These are phyloP conservation scores for Tylopilus sp. DNA, from an alignment of 768 basidiomycete species.

Conservation along the genomic window DNA sequence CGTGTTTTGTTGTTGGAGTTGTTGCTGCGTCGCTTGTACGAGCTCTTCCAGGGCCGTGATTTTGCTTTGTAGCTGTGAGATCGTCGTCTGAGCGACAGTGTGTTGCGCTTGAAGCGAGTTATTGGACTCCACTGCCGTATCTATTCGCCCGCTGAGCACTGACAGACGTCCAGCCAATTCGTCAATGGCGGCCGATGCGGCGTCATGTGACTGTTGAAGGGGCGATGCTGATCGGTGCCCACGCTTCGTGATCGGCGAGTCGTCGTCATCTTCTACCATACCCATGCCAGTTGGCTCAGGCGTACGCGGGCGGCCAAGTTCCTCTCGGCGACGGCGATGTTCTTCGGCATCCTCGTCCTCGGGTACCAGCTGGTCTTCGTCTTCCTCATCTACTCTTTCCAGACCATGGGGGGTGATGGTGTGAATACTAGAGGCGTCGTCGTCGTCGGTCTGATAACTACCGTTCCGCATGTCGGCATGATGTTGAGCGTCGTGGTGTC, in stretches of 20 bases:
- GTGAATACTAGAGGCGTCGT: constrained; percentile 66
- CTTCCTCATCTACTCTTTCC: constrained; percentile 72
- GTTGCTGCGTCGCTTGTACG: constrained; percentile 48
- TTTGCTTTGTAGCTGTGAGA: constrained; percentile 63
- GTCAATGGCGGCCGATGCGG: constrained; percentile 39
- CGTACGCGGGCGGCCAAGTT: constrained; percentile 70
- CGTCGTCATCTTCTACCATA: constrained; percentile 45
- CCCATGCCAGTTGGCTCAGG: constrained; percentile 73
- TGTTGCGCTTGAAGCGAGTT: constrained; percentile 76
- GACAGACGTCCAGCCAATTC: constrained; percentile 63
- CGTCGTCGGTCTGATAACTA: constrained; percentile 51
- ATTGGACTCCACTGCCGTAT: constrained; percentile 71
- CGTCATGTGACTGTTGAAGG: constrained; percentile 18
- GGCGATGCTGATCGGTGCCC: constrained; percentile 19
- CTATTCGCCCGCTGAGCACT: constrained; percentile 65
- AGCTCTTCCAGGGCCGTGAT: constrained; percentile 64
- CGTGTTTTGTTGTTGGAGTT: constrained; percentile 37
- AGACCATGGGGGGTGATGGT: constrained; percentile 70
- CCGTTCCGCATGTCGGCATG: constrained; percentile 14
- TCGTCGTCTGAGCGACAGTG: constrained; percentile 68
- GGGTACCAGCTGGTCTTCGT: constrained; percentile 51
- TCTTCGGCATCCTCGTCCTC: constrained; percentile 47
- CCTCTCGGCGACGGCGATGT: constrained; percentile 42
- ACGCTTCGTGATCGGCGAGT: constrained; percentile 22
- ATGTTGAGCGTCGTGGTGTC: constrained; percentile 19